phyloP scores from a whole-genome alignment of 2,329 filamentous ascomycete species.

The Aspergillus tanneri region DNA sequence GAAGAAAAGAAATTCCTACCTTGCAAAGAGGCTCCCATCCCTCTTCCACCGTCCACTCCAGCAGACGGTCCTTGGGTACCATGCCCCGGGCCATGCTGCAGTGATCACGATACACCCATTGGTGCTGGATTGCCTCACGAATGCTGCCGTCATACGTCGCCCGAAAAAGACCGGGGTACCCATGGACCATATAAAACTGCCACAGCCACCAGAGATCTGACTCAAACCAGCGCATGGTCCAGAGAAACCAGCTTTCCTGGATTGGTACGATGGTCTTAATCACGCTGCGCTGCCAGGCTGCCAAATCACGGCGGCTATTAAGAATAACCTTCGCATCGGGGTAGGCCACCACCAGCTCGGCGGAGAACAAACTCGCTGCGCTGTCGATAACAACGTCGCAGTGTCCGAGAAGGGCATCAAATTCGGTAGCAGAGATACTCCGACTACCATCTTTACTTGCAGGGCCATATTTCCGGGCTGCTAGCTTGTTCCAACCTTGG shows the following conservation, averaged over 20 bases:
- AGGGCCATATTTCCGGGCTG: constrained; percentile 14
- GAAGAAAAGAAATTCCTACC: no score
- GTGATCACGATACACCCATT: constrained; percentile 26
- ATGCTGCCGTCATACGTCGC: not conserved
- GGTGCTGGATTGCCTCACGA: constrained; percentile 11
- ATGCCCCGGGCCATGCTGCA: constrained; percentile 26
- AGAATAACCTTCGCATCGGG: constrained; percentile 25
- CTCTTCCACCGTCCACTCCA: constrained; percentile 28
- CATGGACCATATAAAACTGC: constrained; percentile 8
- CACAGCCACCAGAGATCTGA: constrained; percentile 15
- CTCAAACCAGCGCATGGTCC: constrained; percentile 11
- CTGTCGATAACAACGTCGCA: constrained; percentile 32
- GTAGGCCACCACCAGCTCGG: constrained; percentile 35
- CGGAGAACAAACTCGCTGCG: constrained; percentile 30
- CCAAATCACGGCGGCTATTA: constrained; percentile 10
- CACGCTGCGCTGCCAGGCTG: constrained; percentile 14
- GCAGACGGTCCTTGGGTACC: constrained; percentile 20
- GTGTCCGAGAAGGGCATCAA: constrained; percentile 32
- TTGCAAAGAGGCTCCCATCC: constrained; percentile 31
- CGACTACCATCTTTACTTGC: constrained; percentile 13
- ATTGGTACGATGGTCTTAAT: constrained; percentile 11
- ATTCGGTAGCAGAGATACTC: constrained; percentile 17
- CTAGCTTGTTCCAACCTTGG: constrained; percentile 9
- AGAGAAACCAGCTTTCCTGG: constrained; percentile 9
- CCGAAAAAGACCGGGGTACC: constrained; percentile 14